Evolutionary conservation across 1,284 basidiomycete species (phyloP).

Genomic region (Austropuccinia psidii): DNA sequence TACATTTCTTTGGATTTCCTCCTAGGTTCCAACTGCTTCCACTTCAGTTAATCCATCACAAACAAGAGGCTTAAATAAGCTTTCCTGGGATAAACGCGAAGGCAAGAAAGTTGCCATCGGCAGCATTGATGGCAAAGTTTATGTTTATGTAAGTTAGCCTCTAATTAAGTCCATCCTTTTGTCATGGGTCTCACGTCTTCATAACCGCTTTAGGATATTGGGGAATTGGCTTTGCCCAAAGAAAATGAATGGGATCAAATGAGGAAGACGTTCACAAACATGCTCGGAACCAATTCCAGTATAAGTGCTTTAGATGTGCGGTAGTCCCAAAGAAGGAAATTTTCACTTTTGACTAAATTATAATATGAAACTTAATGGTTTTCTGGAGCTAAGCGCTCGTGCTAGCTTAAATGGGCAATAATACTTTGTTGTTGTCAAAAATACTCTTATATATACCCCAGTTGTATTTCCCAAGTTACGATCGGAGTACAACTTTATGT

Average conservation of each 20-base stretch:
- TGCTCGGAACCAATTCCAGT: constrained; percentile 12
- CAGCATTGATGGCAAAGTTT: constrained; percentile 81
- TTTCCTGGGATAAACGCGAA: constrained; percentile 84
- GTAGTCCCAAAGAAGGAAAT: background rate
- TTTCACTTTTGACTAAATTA: too few species aligned
- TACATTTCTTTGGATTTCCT: background rate
- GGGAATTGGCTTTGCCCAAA: constrained; percentile 31
- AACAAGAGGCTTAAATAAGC: constrained; percentile 80
- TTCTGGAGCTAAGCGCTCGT: too few species aligned
- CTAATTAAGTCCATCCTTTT: background rate
- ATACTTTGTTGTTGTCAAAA: too few species aligned
- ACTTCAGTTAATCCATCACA: constrained; percentile 57
- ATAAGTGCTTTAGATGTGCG: constrained; percentile 26
- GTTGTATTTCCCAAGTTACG: too few species aligned
- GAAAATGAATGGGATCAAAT: constrained; percentile 37
- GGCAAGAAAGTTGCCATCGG: constrained; percentile 76
- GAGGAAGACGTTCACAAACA: constrained; percentile 29
- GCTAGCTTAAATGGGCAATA: too few species aligned
- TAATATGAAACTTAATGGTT: too few species aligned
- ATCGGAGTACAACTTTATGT: too few species aligned
- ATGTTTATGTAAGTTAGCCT: constrained; percentile 61
- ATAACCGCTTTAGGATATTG: constrained; percentile 15
- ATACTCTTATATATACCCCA: too few species aligned
- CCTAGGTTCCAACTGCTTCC: constrained; percentile 68
- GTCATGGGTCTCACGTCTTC: background rate